Base-by-base conservation (phyloP, 306 rosid genomes). In the Styphnolobium japonicum region DNA sequence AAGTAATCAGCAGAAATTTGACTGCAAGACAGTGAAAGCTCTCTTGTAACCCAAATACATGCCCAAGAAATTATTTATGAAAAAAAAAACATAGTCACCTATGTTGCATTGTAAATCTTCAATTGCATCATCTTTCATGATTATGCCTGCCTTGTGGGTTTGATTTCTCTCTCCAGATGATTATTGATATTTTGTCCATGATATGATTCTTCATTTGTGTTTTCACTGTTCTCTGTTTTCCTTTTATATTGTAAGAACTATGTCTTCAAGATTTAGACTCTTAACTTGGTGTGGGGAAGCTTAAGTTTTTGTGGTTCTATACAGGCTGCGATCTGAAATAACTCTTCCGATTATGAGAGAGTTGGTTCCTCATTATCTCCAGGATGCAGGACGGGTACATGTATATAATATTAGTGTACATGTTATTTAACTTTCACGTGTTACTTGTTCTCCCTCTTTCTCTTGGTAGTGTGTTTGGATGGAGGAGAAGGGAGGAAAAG, bases 291-390 rank as follows among this genome's bases (percentile, higher is more conserved):
- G 52, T 77, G 39, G 71, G 77, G 52, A 16, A 75, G 62, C 60
- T 71, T 67, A 82, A 36, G 69, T 74, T 80, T n/a, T 73, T 67
- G 48, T 85, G 77, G 77, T 79, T 84, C 67, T 76, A 7, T 82
- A 57, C 88, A 95, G 99, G 94, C 83, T 88, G 85, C 96, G 99
- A 66, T 91, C 98, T 21, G 99, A 93, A 88, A 93, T 95, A 67
- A 91, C 91, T 69, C 86, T 95, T 63, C 97, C 99, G 16, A 87
- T 95, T 70, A 91, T 93, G 96, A 95, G 82, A 85, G 99, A 95
- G 89, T 80, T 95, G 85, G 88, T 95, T 83, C 97, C 99, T 33
- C 98, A 93, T 83, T 95, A 95, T 84, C 98, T 95, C 65, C 99
- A 95, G 88, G 99, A 95, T 88, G 72, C 85, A 36, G 93, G 91